These are phyloP conservation scores for Nicotiana rustica DNA, from an alignment of 305 asterid genomes.

Conservation along the genomic window DNA sequence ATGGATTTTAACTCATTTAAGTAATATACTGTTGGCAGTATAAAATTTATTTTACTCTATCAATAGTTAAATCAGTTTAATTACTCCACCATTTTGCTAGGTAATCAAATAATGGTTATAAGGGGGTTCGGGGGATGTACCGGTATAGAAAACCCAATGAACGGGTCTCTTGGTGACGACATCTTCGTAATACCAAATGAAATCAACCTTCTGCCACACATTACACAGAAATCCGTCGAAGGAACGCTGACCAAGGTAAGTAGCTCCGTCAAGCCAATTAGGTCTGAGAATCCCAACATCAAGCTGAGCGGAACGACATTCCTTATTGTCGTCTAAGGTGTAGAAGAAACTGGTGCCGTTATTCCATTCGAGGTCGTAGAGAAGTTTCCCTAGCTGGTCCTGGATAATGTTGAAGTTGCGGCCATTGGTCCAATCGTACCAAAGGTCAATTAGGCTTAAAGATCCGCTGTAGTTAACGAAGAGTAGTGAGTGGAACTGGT, in stretches of 20 bases:
- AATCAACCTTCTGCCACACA: slow-evolving; percentile 76
- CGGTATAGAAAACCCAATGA: slow-evolving; percentile 79
- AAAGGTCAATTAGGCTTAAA: slow-evolving; percentile 70
- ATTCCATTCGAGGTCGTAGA: slow-evolving; percentile 81
- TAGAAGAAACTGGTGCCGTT: slow-evolving; percentile 68
- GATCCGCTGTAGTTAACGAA: slow-evolving; percentile 67
- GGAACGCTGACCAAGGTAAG: slow-evolving; percentile 66
- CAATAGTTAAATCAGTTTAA: too few species aligned
- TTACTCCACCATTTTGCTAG: too few species aligned
- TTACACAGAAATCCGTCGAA: slow-evolving; percentile 74
- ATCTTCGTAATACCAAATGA: slow-evolving; percentile 86
- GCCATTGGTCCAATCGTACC: slow-evolving; percentile 94
- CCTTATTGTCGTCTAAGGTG: slow-evolving; percentile 48
- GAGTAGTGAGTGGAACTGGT: slow-evolving; percentile 79
- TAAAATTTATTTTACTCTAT: too few species aligned
- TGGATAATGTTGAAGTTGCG: slow-evolving; percentile 90
- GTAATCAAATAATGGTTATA: not conserved
- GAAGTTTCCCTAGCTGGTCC: slow-evolving; percentile 61
- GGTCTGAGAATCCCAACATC: slow-evolving; percentile 85
- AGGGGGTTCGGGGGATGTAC: slow-evolving; percentile 39
- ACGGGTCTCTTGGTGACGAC: slow-evolving; percentile 77
- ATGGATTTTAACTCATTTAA: too few species aligned
- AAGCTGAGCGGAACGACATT: slow-evolving; percentile 57
- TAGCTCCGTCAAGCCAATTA: slow-evolving; percentile 87
- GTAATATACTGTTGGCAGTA: too few species aligned